Evolutionary conservation across 176 grass and related monocot genomes (phyloP), one percentile per base, ranked within the genome.

Genomic region (Alopecurus myosuroides): DNA sequence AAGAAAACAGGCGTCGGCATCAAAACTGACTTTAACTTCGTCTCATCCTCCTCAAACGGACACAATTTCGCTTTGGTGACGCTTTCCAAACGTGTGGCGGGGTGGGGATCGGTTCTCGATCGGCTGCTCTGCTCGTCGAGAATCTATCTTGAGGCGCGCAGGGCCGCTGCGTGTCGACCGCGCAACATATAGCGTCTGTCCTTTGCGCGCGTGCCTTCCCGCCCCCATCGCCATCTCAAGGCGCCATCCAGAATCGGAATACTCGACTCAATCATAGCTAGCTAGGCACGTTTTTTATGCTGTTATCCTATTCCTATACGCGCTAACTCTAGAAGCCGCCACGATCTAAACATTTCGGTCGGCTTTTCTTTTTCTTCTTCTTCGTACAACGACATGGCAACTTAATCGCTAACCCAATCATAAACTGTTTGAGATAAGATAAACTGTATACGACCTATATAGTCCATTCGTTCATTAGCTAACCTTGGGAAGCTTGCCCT

Each of bases 401-500:
- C 28, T 40, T 22, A 15, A 73, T 29, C 23, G 5, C 23, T 23
- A 31, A 18, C 33, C 29, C 61, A 9, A 17, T 65, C 2, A n/a
- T 31, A n/a, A 58, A 15, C n/a, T 14, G 3, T 4, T 4, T 8
- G 6, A 28, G 28, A 49, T 49, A 49, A 19, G 30, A 11, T 45
- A 49, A 30, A 61, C 12, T 17, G 20, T 12, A n/a, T 4, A 15
- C 3, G 44, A 55, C 7, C 52, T 14, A 60, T 13, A 28, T 60
- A 60, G n/a, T 60, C 25, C 11, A 58, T 26, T 18, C 6, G 6
- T 41, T 37, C 19, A 53, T 41, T 40, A 20, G 81, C 41, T 79
- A 42, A 91, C 92, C 92, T 94, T 74, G 87, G 89, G 75, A 79
- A 91, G 10, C 18, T 67, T 39, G 75, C 60, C 2, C 76, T 80